Conservation (phyloP, 169 alveolate genomes). For the Eimeria maxima region DNA sequence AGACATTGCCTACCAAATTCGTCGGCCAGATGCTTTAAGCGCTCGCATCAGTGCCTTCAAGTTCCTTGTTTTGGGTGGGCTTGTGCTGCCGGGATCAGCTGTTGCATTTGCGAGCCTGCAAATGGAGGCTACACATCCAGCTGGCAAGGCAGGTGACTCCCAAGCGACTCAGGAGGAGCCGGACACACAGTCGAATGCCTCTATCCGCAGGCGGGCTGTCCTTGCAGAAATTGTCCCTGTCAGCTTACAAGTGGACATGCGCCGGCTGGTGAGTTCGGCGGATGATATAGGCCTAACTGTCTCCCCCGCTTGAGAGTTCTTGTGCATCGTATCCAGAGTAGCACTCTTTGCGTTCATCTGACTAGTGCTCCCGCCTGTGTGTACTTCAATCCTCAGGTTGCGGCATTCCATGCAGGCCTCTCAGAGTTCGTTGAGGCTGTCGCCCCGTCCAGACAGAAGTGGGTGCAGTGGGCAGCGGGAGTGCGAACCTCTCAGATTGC, state of each 20-base stretch:
- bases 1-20: conserved; percentile 84
- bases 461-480: conserved; percentile 61
- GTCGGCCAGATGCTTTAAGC: conserved; percentile 84
- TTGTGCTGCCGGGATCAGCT: conserved; percentile 73
- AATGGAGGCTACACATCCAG: neutral
- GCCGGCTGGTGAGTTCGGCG: conserved; percentile 51
- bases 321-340: neutral
- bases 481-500: conserved; percentile 47
- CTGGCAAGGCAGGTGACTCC: neutral
- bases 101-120: conserved; percentile 71
- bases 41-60: conserved; percentile 84
- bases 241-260: neutral
- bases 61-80: conserved; percentile 79
- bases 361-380: neutral
- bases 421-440: conserved; percentile 60
- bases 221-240: conserved; percentile 25
- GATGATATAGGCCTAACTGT: neutral
- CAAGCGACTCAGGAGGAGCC: neutral
- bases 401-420: conserved; percentile 39
- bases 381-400: conserved; percentile 5
- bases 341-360: neutral
- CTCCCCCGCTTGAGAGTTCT: neutral
- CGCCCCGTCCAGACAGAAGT: conserved; percentile 55
- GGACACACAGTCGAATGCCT: neutral
- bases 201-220: neutral